phyloP scores from a whole-genome alignment of 805 yeast genomes.

The Cyberlindnera japonica region DNA sequence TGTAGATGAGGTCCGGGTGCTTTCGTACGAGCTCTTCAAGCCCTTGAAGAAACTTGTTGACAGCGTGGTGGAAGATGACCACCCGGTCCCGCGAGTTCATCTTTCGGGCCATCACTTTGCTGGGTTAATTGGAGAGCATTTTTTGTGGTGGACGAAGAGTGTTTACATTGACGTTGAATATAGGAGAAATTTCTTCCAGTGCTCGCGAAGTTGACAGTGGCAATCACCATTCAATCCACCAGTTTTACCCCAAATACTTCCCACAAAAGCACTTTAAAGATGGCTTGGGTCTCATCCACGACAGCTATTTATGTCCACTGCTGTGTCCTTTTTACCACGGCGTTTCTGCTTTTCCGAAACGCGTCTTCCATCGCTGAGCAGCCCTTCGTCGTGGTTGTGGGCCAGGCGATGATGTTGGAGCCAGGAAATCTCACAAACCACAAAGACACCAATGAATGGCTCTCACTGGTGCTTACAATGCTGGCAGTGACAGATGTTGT shows the following conservation, averaged over 20 bases:
- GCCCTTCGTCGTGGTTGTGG: slow-evolving; percentile 47
- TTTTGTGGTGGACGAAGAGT: no score
- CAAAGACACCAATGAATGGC: slow-evolving; percentile 1
- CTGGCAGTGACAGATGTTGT: slow-evolving; percentile 51
- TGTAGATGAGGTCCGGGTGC: slow-evolving; percentile 1
- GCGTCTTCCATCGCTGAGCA: slow-evolving; percentile 42
- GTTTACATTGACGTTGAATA: no score
- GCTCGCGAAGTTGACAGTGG: no score
- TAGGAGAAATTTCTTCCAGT: no score
- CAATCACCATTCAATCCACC: no score
- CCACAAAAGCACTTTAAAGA: slow-evolving; percentile 19
- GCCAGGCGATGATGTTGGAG: slow-evolving; percentile 44
- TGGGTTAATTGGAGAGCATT: no score
- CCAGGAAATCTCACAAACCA: slow-evolving; percentile 2
- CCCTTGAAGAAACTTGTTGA: slow-evolving; percentile 2
- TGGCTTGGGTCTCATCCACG: slow-evolving; percentile 51
- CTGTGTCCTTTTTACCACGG: slow-evolving; percentile 38
- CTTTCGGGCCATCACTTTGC: neutral
- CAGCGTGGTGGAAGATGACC: slow-evolving; percentile 6
- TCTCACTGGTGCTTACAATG: slow-evolving; percentile 40
- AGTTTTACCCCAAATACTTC: no score
- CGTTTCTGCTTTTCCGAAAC: slow-evolving; percentile 46
- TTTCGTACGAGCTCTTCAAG: slow-evolving; percentile 4
- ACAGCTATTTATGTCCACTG: slow-evolving; percentile 46
- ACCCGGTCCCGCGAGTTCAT: slow-evolving; percentile 3